Base-by-base conservation (phyloP, 306 rosid genomes). In the Sindora glabra region DNA sequence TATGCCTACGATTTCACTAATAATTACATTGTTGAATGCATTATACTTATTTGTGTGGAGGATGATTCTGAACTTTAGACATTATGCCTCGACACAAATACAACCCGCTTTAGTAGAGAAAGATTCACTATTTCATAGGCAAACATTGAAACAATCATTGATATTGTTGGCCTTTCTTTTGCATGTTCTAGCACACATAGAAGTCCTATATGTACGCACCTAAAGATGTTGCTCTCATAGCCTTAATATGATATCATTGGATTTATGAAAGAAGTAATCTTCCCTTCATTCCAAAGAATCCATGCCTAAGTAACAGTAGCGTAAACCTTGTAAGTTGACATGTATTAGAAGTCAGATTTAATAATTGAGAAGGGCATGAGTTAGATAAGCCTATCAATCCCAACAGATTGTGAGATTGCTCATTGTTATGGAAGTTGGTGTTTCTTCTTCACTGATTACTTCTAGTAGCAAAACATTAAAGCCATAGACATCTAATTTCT, bases 381-480 rank as follows among this genome's bases (percentile, higher is more conserved):
- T 25, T 27, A 30, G 26, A n/a, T 4, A 30, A 24, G 18, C 59
- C 18, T 53, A 53, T n/a, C 17, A 51, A 64, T 59, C 65, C 72
- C 45, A 69, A 1, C 5, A 75, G 69, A 17, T 44, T 51, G 5
- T 41, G 33, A 45, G 21, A 27, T 6, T 68, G 1, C 37, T 45
- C 68, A 8, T 24, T 3, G 17, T 62, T 33, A 16, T 44, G 29
- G 52, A 69, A 58, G 12, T 65, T 64, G 13, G 69, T 4, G 14
- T 58, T 69, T 42, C 33, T 25, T 59, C 49, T 69, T 17, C 74
- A 24, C 68, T 49, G 15, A 61, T 47, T 27, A 67, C 67, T 44
- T 74, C 70, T 4, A 67, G 18, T 6, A 68, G 18, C 33, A 74
- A 56, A 10, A 74, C 71, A n/a, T 50, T 16, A 29, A 61, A 70